Percentiles rank a stretch among this genome's conserved stretches.
Conservation (phyloP, 805 yeast species). For the Candida ascalaphidarum region DNA sequence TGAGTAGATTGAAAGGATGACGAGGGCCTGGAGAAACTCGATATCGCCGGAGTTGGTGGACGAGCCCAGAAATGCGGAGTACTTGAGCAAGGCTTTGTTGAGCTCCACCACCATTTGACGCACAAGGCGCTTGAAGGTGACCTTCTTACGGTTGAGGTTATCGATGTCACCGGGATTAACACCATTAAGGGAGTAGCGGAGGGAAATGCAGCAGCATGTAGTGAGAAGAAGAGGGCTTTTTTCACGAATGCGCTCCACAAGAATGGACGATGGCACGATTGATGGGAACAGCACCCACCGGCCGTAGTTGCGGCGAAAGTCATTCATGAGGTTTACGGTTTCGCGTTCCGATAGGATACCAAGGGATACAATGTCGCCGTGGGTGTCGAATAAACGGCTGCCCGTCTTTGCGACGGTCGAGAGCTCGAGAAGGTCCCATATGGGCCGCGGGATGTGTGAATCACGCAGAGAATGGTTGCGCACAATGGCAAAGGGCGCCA, state of each 20-base stretch:
- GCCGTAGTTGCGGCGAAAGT: conserved; percentile 61
- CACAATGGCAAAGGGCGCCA: conserved; percentile 38
- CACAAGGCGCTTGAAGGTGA: conserved; percentile 1
- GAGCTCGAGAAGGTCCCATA: conserved; percentile 19
- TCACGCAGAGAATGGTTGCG: conserved; percentile 23
- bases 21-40: conserved; percentile 63
- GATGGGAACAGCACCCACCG: conserved; percentile 73
- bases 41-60: conserved; percentile 22
- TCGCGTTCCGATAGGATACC: conserved; percentile 42
- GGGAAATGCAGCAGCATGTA: conserved; percentile 53
- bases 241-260: conserved; percentile 40
- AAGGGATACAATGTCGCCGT: conserved; percentile 41
- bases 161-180: conserved; percentile 17
- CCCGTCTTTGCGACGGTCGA: conserved; percentile 3
- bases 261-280: conserved; percentile 34
- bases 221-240: conserved; percentile 60
- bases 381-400: conserved; percentile 6
- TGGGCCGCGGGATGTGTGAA: conserved; percentile 23
- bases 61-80: conserved; percentile 13
- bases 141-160: conserved; percentile 1
- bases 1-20: conserved; percentile 57
- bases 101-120: conserved; percentile 43
- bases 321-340: conserved; percentile 41
- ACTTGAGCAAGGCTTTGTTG: conserved; percentile 30
- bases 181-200: conserved; percentile 38